Conservation (phyloP, 129 eudicot species). For the Artemisia annua region DNA sequence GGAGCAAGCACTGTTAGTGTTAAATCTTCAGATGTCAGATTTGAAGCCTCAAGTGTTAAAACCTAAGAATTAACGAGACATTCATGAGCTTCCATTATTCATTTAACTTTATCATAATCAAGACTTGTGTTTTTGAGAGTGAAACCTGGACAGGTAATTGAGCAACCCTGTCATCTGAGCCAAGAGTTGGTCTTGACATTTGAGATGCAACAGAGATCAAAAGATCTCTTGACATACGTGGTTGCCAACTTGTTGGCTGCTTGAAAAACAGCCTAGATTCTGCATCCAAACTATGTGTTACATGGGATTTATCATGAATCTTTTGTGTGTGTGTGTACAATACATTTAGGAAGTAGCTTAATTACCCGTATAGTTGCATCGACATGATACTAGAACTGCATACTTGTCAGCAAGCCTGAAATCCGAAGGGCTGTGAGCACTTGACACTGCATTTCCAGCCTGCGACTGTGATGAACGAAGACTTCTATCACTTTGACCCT, state of each 20-base stretch:
- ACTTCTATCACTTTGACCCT: slow-evolving; percentile 41
- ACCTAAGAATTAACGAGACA: slow-evolving; percentile 53
- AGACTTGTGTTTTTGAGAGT: background rate
- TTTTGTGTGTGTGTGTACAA: background rate
- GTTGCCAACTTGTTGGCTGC: slow-evolving; percentile 85
- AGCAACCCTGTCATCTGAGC: slow-evolving; percentile 44
- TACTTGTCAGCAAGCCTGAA: slow-evolving; percentile 52
- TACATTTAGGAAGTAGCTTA: slow-evolving; percentile 8
- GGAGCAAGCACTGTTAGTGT: slow-evolving; percentile 95
- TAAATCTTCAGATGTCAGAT: slow-evolving; percentile 82
- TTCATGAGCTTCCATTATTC: slow-evolving; percentile 1
- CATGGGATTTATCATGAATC: background rate
- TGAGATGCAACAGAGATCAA: slow-evolving; percentile 84
- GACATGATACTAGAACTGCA: slow-evolving; percentile 89
- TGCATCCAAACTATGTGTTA: slow-evolving; percentile 34
- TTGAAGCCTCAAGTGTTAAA: slow-evolving; percentile 94
- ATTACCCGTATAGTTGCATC: slow-evolving; percentile 93
- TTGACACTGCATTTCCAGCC: slow-evolving; percentile 16
- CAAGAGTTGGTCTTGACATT: slow-evolving; percentile 55
- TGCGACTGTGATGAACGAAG: slow-evolving; percentile 27
- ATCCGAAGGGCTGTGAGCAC: slow-evolving; percentile 37
- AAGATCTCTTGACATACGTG: slow-evolving; percentile 69
- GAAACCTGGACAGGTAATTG: slow-evolving; percentile 83
- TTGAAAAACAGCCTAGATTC: slow-evolving; percentile 86
- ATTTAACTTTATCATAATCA: background rate